These are phyloP conservation scores for Penstemon eatonii DNA, from an alignment of 257 asterid genomes.

Conservation along the genomic window DNA sequence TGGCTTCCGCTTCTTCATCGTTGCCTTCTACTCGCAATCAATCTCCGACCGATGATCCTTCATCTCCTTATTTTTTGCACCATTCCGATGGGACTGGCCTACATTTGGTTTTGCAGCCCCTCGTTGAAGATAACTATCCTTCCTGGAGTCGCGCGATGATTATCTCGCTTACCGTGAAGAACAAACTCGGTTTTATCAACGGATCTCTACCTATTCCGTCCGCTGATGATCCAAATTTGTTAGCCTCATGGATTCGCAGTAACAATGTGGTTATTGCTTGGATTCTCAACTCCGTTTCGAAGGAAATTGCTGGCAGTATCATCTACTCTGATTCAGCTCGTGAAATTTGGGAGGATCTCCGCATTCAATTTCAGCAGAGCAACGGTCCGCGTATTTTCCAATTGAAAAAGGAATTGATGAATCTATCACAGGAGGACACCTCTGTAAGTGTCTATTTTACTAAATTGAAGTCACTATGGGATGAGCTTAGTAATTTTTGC, in stretches of 20 bases:
- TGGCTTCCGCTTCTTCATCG: too few species aligned
- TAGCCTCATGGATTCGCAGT: background rate
- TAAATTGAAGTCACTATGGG: too few species aligned
- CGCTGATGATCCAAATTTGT: background rate
- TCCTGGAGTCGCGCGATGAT: constrained; percentile 9
- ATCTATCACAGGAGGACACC: too few species aligned
- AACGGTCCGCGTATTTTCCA: too few species aligned
- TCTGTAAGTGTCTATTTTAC: too few species aligned
- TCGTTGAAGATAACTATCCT: background rate
- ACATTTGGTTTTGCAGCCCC: background rate
- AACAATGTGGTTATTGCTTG: background rate
- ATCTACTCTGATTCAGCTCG: background rate
- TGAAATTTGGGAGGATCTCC: background rate
- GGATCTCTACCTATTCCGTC: background rate
- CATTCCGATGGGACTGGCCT: too few species aligned
- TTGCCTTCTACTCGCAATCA: too few species aligned
- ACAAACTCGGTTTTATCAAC: background rate
- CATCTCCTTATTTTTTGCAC: too few species aligned
- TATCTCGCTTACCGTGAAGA: background rate
- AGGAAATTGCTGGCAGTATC: background rate
- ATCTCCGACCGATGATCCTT: too few species aligned
- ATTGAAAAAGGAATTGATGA: too few species aligned
- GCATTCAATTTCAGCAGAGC: too few species aligned
- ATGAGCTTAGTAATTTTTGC: too few species aligned
- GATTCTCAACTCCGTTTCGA: background rate